Evolutionary conservation across 2,329 filamentous ascomycete species (phyloP), one percentile per base, ranked within the genome.

Genomic region (Ilyonectria destructans): DNA sequence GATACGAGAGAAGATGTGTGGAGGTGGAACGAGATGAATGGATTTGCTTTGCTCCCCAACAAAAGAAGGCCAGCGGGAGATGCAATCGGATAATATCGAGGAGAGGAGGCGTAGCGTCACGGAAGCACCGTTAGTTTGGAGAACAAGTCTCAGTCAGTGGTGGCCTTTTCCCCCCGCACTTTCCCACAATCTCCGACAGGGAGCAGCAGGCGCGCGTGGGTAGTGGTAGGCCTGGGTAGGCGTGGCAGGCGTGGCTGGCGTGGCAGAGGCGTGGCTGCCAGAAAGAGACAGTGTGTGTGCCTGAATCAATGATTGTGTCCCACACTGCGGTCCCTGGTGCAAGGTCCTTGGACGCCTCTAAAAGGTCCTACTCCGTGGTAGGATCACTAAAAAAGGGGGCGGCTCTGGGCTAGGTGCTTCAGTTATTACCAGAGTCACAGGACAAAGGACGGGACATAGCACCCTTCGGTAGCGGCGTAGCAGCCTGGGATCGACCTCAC

Each of bases 111-210:
- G 64, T 54, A 66, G 64, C 52, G 58, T 66, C 52, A 58, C 59
- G 40, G 54, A 52, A 62, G 29, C 58, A 61, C 52, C 54, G 58
- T 61, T 54, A 60, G 58, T 45, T 62, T 43, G 45, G 43, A 46
- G 52, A 35, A 31, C 51, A 54, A 23, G 31, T 35, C 51, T 35
- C 51, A 54, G 54, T 40, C 45, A 62, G 58, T 62, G 46, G 15
- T 43, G 40, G 40, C 31, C 51, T 57, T 62, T 49, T 33, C 57
- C 58, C 64, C 64, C 64, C 64, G 64, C 64, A 67, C 64, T 67
- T 55, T 65, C 46, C 40, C 56, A 55, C 57, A 59, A 49, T 60
- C 49, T 51, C 35, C n/a, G n/a, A 52, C 58, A 58, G 55, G 62
- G 26, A 21, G 57, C 62, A 49, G 59, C 19, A 57, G 37, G 31